A percentile compares a stretch with the other conserved stretches of the same genome.
phyloP scores from a whole-genome alignment of 495 filamentous ascomycete genomes.

The Penicillium maclennaniae region DNA sequence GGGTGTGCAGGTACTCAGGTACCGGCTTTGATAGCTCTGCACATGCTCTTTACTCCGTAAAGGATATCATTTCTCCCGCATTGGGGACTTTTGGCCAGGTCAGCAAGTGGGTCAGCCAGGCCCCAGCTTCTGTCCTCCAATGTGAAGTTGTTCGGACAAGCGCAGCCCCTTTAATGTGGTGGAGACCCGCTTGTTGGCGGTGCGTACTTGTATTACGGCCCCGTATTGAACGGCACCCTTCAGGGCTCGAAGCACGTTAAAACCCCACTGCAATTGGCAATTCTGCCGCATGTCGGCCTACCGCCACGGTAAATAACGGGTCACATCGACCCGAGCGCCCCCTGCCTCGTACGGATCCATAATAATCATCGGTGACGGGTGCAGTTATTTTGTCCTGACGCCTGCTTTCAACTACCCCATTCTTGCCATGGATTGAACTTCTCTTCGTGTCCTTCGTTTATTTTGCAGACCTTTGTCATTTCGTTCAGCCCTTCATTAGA shows the following conservation, averaged over 20 bases:
- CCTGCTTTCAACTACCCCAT: constrained; percentile 3
- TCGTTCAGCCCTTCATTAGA: constrained; percentile 16
- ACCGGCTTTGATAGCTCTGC: neutral
- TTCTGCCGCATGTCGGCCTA: constrained; percentile 7
- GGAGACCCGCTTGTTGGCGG: constrained; percentile 14
- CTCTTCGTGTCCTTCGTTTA: constrained; percentile 16
- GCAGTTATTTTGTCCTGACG: constrained; percentile 18
- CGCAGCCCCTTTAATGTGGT: constrained; percentile 22
- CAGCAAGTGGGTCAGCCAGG: neutral
- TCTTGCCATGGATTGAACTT: constrained; percentile 22
- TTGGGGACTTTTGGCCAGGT: neutral
- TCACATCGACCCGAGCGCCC: constrained; percentile 6
- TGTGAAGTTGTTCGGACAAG: neutral
- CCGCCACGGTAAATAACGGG: constrained; percentile 21
- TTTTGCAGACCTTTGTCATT: constrained; percentile 9
- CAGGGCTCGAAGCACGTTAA: neutral
- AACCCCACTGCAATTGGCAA: neutral
- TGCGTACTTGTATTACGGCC: constrained; percentile 23
- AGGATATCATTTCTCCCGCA: neutral
- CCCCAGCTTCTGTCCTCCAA: neutral
- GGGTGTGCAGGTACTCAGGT: neutral
- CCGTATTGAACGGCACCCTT: neutral
- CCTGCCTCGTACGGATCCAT: constrained; percentile 19
- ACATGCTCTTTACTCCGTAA: neutral
- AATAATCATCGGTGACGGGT: constrained; percentile 23